phyloP scores from a whole-genome alignment of 2,329 filamentous ascomycete genomes.

The Trichoderma endophyticum region DNA sequence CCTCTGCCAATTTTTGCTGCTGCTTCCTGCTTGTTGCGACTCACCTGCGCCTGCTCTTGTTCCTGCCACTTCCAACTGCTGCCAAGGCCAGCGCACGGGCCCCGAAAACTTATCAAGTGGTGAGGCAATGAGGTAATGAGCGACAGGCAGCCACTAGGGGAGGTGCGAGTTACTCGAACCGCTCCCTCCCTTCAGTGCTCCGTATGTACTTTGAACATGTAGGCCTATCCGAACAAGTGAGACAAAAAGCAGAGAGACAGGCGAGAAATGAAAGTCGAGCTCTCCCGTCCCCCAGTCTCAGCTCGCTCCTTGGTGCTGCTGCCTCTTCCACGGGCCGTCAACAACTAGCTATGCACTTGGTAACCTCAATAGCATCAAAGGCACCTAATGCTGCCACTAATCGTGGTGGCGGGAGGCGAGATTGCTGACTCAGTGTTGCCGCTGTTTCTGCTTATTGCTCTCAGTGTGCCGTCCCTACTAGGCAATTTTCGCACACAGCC shows the following conservation, averaged over 20 bases:
- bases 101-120: background rate
- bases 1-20: background rate
- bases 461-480: background rate
- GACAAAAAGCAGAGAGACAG: background rate
- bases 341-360: background rate
- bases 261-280: background rate
- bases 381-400: background rate
- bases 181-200: background rate
- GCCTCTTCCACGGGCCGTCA: background rate
- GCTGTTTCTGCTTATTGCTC: background rate
- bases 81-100: slow-evolving; percentile 5
- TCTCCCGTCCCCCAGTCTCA: background rate
- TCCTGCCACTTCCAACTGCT: background rate
- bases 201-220: too few species aligned
- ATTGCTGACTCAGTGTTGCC: background rate
- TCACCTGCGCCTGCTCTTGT: background rate
- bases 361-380: background rate
- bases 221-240: background rate
- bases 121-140: slow-evolving; percentile 11
- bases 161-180: background rate
- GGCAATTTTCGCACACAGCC: background rate
- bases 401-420: slow-evolving; percentile 5
- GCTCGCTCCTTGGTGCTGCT: background rate
- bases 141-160: background rate
- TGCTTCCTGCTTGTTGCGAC: background rate